Evolutionary conservation across 2,329 filamentous ascomycete species (phyloP).

Genomic region (Cercospora janseana): DNA sequence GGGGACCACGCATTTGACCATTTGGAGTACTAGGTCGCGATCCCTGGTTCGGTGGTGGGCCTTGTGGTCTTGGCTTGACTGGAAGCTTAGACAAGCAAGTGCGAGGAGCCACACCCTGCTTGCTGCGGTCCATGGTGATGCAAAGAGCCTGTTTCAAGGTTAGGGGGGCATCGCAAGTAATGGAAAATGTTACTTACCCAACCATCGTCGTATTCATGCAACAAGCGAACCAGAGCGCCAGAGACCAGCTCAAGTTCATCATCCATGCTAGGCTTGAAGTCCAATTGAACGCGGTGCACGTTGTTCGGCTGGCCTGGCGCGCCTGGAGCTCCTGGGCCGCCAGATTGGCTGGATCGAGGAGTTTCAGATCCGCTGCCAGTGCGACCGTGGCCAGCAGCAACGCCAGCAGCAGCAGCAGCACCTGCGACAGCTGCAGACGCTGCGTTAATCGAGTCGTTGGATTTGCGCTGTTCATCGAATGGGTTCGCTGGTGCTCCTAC

Average conservation of each 20-base stretch:
- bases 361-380: conserved; percentile 26
- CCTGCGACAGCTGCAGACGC: conserved; percentile 7
- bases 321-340: conserved; percentile 38
- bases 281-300: conserved; percentile 89
- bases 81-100: conserved; percentile 91
- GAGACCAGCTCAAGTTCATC: conserved; percentile 82
- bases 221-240: conserved; percentile 80
- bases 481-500: conserved; percentile 31
- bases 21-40: conserved; percentile 26
- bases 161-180: conserved; percentile 17
- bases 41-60: conserved; percentile 47
- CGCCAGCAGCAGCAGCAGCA: conserved; percentile 15
- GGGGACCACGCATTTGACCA: conserved; percentile 19
- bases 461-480: conserved; percentile 33
- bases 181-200: conserved; percentile 66
- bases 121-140: conserved; percentile 81
- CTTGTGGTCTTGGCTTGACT: conserved; percentile 74
- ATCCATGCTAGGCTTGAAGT: conserved; percentile 88
- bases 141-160: conserved; percentile 69
- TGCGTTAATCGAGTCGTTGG: conserved; percentile 18
- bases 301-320: conserved; percentile 49
- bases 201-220: conserved; percentile 97
- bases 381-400: conserved; percentile 12
- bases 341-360: conserved; percentile 32
- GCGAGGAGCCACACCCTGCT: conserved; percentile 89